Conservation (phyloP, 2,329 filamentous ascomycete genomes). For the Colletotrichum salicis region DNA sequence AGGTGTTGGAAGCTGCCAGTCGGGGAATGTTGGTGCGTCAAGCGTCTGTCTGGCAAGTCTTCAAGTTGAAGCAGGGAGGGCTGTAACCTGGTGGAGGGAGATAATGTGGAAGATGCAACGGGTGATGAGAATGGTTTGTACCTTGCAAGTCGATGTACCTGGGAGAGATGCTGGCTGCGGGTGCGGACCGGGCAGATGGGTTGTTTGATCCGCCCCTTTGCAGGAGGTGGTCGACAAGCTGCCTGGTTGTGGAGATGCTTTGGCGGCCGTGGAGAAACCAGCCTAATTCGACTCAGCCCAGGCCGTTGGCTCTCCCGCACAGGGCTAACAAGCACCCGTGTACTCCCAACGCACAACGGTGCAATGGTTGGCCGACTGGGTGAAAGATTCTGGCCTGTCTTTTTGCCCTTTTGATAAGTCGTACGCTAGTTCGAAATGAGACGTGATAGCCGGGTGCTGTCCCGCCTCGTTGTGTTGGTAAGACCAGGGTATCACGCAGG, state of each 20-base stretch:
- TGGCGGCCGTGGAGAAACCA: conserved; percentile 34
- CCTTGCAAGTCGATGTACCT: conserved; percentile 36
- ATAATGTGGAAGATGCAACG: conserved; percentile 26
- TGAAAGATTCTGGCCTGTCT: neutral
- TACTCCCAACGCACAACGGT: conserved; percentile 14
- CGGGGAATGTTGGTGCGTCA: conserved; percentile 30
- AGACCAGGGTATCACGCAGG: conserved; percentile 22
- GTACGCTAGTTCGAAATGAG: conserved; percentile 28
- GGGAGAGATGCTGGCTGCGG: conserved; percentile 33
- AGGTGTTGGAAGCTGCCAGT: conserved; percentile 27
- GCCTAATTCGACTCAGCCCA: conserved; percentile 25
- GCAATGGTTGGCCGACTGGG: conserved; percentile 2
- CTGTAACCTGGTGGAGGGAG: conserved; percentile 35
- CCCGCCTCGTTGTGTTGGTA: conserved; percentile 15
- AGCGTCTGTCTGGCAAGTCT: conserved; percentile 18
- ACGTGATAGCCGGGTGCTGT: conserved; percentile 14
- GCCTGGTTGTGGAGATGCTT: conserved; percentile 32
- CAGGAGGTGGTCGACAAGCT: conserved; percentile 33
- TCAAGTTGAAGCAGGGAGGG: conserved; percentile 32
- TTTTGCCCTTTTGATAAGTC: neutral
- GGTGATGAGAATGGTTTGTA: conserved; percentile 31
- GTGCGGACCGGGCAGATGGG: conserved; percentile 36
- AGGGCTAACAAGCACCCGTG: conserved; percentile 10
- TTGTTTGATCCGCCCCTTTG: conserved; percentile 35
- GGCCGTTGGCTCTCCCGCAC: conserved; percentile 18